phyloP scores from a whole-genome alignment of 345 rosid genomes.

The Citrus hindsii region DNA sequence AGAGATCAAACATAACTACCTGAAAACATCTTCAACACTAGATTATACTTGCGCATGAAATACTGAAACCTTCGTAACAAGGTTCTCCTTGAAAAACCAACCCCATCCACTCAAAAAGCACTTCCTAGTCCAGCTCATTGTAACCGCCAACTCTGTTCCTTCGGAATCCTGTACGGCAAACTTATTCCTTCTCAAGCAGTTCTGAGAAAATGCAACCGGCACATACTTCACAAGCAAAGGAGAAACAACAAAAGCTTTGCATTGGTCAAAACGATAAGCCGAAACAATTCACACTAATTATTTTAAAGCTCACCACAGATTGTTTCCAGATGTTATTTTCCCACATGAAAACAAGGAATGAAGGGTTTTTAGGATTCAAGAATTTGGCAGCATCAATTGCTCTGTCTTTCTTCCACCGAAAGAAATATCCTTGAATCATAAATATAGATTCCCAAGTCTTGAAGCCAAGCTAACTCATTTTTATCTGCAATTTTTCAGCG shows the following conservation, averaged over 20 bases:
- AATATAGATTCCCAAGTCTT: background rate
- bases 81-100: background rate
- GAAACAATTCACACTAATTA: background rate
- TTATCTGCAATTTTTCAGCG: background rate
- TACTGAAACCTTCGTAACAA: background rate
- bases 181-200: background rate
- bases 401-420: slow-evolving; percentile 24
- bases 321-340: slow-evolving; percentile 17
- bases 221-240: slow-evolving; percentile 1
- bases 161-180: background rate
- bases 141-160: background rate
- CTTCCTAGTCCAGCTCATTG: background rate
- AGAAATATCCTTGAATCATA: background rate
- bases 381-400: slow-evolving; percentile 29
- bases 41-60: background rate
- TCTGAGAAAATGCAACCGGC: background rate
- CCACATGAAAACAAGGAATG: slow-evolving; percentile 29
- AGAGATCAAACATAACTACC: background rate
- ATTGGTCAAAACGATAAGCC: background rate
- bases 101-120: slow-evolving; percentile 20
- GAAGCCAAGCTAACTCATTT: background rate
- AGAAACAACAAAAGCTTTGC: background rate
- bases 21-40: background rate
- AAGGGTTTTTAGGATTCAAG: slow-evolving; percentile 36
- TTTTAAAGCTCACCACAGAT: slow-evolving; percentile 19